A percentile compares a stretch with the other conserved stretches of the same genome.
Evolutionary conservation across 768 basidiomycete genomes (phyloP).

Genomic region (Sarcodon sp.): DNA sequence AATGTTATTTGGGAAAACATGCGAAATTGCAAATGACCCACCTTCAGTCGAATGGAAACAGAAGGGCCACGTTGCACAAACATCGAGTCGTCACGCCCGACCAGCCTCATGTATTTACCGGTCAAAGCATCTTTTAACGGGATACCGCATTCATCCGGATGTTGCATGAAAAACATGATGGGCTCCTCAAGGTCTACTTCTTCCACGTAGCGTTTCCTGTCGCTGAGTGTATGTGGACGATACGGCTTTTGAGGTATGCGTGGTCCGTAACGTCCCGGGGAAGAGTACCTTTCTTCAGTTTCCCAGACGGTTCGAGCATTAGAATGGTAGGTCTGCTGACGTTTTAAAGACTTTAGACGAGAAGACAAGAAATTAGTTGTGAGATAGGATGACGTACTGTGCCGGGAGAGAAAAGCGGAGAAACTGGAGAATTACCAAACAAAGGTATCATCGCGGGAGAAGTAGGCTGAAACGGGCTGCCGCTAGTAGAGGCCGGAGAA

Average conservation of each 20-base stretch:
- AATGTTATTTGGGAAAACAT: constrained; percentile 3
- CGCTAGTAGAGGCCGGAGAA: no score
- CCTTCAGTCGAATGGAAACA: constrained; percentile 70
- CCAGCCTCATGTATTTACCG: constrained; percentile 41
- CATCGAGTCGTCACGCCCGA: constrained; percentile 48
- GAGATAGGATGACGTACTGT: no score
- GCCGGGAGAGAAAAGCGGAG: no score
- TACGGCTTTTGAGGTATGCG: constrained; percentile 62
- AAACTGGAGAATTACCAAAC: no score
- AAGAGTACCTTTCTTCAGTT: constrained; percentile 3
- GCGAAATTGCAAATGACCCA: constrained; percentile 16
- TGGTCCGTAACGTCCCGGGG: constrained; percentile 4
- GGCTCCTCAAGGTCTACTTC: constrained; percentile 52
- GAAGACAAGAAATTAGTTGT: no score
- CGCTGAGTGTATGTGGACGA: constrained; percentile 65
- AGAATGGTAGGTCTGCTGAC: no score
- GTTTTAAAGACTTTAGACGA: no score
- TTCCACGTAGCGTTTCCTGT: constrained; percentile 64
- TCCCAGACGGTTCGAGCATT: constrained; percentile 5
- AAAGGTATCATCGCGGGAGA: no score
- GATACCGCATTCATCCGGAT: constrained; percentile 47
- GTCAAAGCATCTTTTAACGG: constrained; percentile 50
- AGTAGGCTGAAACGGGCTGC: no score
- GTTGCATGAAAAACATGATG: constrained; percentile 45
- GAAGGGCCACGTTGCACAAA: constrained; percentile 67